Conservation (phyloP, 2,329 filamentous ascomycete species). For the Xylariaceae sp. region DNA sequence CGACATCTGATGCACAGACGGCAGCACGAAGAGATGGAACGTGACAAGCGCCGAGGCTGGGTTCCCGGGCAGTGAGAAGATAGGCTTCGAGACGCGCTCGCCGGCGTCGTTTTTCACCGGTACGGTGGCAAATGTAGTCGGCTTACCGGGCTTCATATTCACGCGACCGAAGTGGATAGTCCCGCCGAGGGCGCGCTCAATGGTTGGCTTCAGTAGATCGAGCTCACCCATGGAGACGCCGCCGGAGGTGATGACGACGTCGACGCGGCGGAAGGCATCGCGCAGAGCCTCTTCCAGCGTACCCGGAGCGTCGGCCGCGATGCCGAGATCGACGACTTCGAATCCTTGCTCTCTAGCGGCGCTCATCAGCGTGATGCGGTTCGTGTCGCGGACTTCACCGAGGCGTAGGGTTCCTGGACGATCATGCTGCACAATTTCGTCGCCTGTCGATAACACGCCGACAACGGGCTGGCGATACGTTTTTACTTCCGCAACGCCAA, state of each 20-base stretch:
- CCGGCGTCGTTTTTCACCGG: conserved; percentile 57
- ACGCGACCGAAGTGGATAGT: conserved; percentile 96
- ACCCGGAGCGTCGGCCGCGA: conserved; percentile 69
- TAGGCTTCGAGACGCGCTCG: conserved; percentile 58
- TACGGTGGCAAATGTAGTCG: conserved; percentile 92
- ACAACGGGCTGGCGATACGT: conserved; percentile 74
- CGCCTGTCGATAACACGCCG: conserved; percentile 87
- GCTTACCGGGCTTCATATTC: conserved; percentile 96
- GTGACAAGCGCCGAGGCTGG: conserved; percentile 91
- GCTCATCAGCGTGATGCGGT: conserved; percentile 80
- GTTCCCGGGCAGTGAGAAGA: conserved; percentile 92
- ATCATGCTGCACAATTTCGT: conserved; percentile 81
- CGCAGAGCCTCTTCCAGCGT: conserved; percentile 74
- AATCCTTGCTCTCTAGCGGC: conserved; percentile 72
- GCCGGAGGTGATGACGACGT: conserved; percentile 85
- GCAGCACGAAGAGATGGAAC: conserved; percentile 89
- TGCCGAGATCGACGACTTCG: conserved; percentile 77
- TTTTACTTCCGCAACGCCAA: conserved; percentile 66
- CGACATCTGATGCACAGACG: conserved; percentile 71
- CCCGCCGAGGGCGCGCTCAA: conserved; percentile 83
- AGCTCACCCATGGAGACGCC: conserved; percentile 98
- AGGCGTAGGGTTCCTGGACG: conserved; percentile 58
- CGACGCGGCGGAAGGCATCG: conserved; percentile 66
- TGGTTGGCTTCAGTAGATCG: conserved; percentile 91
- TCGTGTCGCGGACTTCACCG: conserved; percentile 91